A percentile compares a stretch with the other conserved stretches of the same genome.
These are phyloP conservation scores for Barnettozyma wickerhamii DNA, from an alignment of 805 yeast species.

Conservation along the genomic window DNA sequence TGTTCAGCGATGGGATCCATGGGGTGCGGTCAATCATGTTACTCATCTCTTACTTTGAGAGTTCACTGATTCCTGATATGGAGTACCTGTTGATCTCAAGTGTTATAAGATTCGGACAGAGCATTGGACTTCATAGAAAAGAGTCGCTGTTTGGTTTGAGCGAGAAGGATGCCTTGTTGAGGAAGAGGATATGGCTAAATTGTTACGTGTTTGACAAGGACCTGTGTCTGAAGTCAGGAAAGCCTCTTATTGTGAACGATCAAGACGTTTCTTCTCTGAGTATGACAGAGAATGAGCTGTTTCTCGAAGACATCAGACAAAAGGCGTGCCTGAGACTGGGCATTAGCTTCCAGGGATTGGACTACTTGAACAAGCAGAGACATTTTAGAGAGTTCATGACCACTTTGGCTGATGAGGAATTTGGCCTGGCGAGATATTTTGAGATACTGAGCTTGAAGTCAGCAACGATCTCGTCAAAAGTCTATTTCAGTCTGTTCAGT, in stretches of 20 bases:
- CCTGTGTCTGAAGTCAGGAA: constrained; percentile 38
- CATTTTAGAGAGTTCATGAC: constrained; percentile 5
- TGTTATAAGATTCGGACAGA: constrained; percentile 47
- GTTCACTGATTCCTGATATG: constrained; percentile 34
- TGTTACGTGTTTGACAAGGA: constrained; percentile 42
- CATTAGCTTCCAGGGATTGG: not conserved
- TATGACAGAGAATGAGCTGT: constrained; percentile 1
- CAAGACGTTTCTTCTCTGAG: constrained; percentile 31
- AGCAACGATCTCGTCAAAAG: constrained; percentile 6
- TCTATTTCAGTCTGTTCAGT: constrained; percentile 8
- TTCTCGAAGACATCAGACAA: not conserved
- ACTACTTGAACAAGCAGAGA: not conserved
- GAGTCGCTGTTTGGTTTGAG: constrained; percentile 36
- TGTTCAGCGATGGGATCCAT: constrained; percentile 43
- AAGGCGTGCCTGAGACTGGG: constrained; percentile 1
- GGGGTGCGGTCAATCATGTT: constrained; percentile 47
- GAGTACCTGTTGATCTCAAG: constrained; percentile 36
- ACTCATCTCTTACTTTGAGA: constrained; percentile 33
- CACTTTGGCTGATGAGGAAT: not conserved
- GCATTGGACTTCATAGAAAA: constrained; percentile 47
- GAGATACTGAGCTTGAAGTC: constrained; percentile 3
- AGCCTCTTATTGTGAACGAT: constrained; percentile 40
- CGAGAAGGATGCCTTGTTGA: constrained; percentile 30
- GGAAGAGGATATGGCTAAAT: constrained; percentile 43
- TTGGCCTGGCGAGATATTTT: constrained; percentile 3